These are phyloP conservation scores for Ascodesmis nigricans DNA, from an alignment of 495 filamentous ascomycete genomes.

Conservation along the genomic window DNA sequence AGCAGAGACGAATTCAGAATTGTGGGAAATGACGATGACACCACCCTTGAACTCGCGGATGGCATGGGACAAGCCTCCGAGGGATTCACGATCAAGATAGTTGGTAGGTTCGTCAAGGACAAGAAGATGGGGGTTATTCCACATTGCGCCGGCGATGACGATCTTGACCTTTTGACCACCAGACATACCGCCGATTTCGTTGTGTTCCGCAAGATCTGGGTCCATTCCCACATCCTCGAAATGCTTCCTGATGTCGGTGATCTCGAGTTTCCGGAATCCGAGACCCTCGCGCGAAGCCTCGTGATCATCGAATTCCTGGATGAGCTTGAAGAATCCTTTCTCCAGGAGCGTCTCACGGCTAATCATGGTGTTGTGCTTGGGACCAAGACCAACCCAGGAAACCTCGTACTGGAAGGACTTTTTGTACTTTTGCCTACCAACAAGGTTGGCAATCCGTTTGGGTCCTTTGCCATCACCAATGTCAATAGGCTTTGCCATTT, in stretches of 20 bases:
- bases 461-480: constrained; percentile 57
- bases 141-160: constrained; percentile 91
- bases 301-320: constrained; percentile 97
- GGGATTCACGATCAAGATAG: constrained; percentile 92
- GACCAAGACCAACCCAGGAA: constrained; percentile 74
- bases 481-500: constrained; percentile 77
- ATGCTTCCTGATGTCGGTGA: constrained; percentile 86
- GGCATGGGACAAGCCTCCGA: constrained; percentile 84
- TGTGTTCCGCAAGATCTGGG: constrained; percentile 95
- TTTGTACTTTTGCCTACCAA: constrained; percentile 96
- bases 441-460: constrained; percentile 63
- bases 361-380: constrained; percentile 80
- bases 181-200: constrained; percentile 87
- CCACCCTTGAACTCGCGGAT: constrained; percentile 96
- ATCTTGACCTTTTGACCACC: constrained; percentile 99
- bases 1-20: constrained; percentile 93
- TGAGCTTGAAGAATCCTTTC: constrained; percentile 69
- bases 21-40: constrained; percentile 98
- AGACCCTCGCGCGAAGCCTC: constrained; percentile 94
- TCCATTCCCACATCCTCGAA: constrained; percentile 93
- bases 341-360: constrained; percentile 78
- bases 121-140: constrained; percentile 94
- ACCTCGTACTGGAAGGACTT: constrained; percentile 98
- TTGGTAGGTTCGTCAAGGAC: constrained; percentile 98
- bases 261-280: constrained; percentile 77